These are phyloP conservation scores for Paramecium sonneborni DNA, from an alignment of 73 alveolate species.

Conservation along the genomic window DNA sequence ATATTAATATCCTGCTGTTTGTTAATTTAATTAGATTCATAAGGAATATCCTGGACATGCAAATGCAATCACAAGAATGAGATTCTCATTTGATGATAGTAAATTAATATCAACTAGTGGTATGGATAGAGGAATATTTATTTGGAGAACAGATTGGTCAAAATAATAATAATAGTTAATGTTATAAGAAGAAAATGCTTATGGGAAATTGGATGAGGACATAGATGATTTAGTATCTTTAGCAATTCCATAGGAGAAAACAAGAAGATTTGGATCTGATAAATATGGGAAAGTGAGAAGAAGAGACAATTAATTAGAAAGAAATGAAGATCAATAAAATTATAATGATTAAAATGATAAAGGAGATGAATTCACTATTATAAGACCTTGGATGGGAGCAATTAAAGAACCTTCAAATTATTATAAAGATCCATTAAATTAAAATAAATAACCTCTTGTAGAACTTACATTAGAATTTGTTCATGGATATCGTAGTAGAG, in stretches of 20 bases:
- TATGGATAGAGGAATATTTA: slow-evolving; percentile 93
- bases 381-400: slow-evolving; percentile 87
- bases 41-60: slow-evolving; percentile 95
- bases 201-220: neutral
- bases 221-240: neutral
- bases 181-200: neutral
- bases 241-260: slow-evolving; percentile 54
- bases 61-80: slow-evolving; percentile 93
- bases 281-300: slow-evolving; percentile 68
- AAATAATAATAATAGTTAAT: neutral
- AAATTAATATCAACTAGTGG: slow-evolving; percentile 91
- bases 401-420: slow-evolving; percentile 85
- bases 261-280: slow-evolving; percentile 64
- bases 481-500: slow-evolving; percentile 96
- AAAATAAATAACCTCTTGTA: slow-evolving; percentile 85
- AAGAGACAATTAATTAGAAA: slow-evolving; percentile 67
- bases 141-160: slow-evolving; percentile 92
- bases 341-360: slow-evolving; percentile 82
- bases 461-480: slow-evolving; percentile 86
- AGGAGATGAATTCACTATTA: slow-evolving; percentile 86
- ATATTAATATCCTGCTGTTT: slow-evolving; percentile 93
- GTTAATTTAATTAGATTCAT: slow-evolving; percentile 78
- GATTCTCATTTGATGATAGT: slow-evolving; percentile 90
- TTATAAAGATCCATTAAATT: slow-evolving; percentile 82
- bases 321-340: slow-evolving; percentile 64